These are phyloP conservation scores for Bretziella fagacearum DNA, from an alignment of 2,329 filamentous ascomycete genomes.

Conservation along the genomic window DNA sequence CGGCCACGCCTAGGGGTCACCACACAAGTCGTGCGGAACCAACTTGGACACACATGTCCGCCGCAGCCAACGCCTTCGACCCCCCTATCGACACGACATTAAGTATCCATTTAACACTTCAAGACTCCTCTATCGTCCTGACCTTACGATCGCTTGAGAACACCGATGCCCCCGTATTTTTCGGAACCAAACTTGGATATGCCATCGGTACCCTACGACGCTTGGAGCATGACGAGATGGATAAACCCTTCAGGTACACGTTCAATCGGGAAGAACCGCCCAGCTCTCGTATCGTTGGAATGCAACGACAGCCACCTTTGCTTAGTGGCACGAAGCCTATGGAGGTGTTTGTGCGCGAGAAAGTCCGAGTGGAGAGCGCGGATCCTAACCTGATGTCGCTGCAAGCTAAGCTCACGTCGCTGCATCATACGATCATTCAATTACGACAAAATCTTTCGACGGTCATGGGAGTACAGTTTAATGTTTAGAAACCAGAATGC, in stretches of 20 bases:
- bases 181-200: constrained; percentile 50
- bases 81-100: constrained; percentile 39
- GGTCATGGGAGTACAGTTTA: constrained; percentile 50
- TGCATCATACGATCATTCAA: constrained; percentile 55
- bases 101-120: constrained; percentile 56
- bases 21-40: constrained; percentile 19
- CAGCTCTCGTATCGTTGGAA: background rate
- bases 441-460: constrained; percentile 56
- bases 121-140: constrained; percentile 53
- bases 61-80: constrained; percentile 27
- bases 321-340: constrained; percentile 19
- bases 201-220: constrained; percentile 49
- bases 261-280: constrained; percentile 17
- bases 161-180: constrained; percentile 41
- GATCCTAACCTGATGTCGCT: constrained; percentile 75
- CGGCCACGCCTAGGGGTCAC: background rate
- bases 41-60: constrained; percentile 29
- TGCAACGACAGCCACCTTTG: constrained; percentile 3
- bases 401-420: constrained; percentile 63
- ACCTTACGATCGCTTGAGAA: constrained; percentile 54
- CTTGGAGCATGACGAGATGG: constrained; percentile 63
- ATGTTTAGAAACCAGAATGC: constrained; percentile 17
- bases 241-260: constrained; percentile 53
- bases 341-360: constrained; percentile 75
- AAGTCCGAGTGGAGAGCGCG: constrained; percentile 73